Evolutionary conservation across 805 yeast species (phyloP), one percentile per base, ranked within the genome.

Genomic region (Danielozyma ontarioensis): DNA sequence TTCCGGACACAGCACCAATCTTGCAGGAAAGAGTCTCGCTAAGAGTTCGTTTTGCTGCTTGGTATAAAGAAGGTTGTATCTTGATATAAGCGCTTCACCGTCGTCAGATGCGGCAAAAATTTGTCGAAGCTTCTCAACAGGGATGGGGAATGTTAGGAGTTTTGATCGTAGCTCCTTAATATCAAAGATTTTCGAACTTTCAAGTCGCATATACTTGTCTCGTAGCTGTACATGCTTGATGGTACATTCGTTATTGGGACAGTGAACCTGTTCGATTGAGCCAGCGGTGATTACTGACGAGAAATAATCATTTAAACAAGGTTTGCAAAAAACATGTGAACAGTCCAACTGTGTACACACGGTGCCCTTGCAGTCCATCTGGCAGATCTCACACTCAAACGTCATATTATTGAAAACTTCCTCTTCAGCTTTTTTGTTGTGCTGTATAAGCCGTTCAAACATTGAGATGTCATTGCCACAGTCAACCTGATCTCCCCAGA

Each of bases 371-470:
- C 54, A 56, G 21, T 60, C 65, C 15, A 59, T 66, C 40, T 74
- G 72, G 46, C 85, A 79, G 1, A 79, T 76, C n/a, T 70, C 72
- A 49, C 84, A 79, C 3, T 55, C 44, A 39, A 68, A 74, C 5
- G 77, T 66, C 8, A 46, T 42, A 10, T 37, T 34, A 4, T 59
- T 39, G 40, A 70, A 71, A 10, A 55, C 52, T 1, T 45, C 33
- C 11, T 44, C 34, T 13, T 31, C 17, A 3, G 47, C 48, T 3
- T 36, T n/a, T 11, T 40, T 23, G 35, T 63, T 52, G 35, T 52
- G 52, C 2, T 45, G 37, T 5, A 43, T n/a, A 34, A 55, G 13
- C 7, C 31, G 22, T 11, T 47, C 42, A 28, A 36, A 53, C 5
- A 31, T 28, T 4, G 31, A 34, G 4, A 28, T 29, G 22, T 44